Evolutionary conservation across 2,329 filamentous ascomycete species (phyloP).

Genomic region (Pseudofabraea citricarpa): DNA sequence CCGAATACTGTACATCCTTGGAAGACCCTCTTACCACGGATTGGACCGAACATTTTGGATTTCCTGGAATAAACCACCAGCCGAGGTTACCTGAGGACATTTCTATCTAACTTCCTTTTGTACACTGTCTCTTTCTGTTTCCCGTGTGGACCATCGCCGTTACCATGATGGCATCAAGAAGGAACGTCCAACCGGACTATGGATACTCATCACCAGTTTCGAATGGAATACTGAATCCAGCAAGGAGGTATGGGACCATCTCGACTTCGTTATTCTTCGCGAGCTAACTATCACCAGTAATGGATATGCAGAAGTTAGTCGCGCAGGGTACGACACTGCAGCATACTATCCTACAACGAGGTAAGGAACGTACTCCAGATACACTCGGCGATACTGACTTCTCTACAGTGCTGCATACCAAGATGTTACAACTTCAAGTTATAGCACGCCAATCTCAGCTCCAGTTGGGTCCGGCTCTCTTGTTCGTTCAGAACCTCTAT

Average conservation of each 20-base stretch:
- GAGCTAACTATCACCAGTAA: slow-evolving; percentile 23
- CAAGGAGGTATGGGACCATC: slow-evolving; percentile 26
- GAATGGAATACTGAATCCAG: slow-evolving; percentile 18
- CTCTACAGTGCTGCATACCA: slow-evolving; percentile 24
- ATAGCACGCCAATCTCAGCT: slow-evolving; percentile 19
- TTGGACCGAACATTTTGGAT: neutral
- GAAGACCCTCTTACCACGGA: slow-evolving; percentile 1
- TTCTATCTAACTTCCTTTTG: slow-evolving; percentile 9
- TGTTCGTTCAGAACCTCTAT: slow-evolving; percentile 22
- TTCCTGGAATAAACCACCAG: slow-evolving; percentile 1
- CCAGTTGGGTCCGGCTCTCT: slow-evolving; percentile 15
- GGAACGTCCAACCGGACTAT: slow-evolving; percentile 28
- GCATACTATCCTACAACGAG: slow-evolving; percentile 25
- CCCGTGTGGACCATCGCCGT: slow-evolving; percentile 7
- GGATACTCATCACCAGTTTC: slow-evolving; percentile 20
- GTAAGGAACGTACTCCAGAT: slow-evolving; percentile 22
- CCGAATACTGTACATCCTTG: slow-evolving; percentile 2
- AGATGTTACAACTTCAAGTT: slow-evolving; percentile 18
- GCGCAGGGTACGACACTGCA: slow-evolving; percentile 18
- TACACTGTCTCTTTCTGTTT: slow-evolving; percentile 18
- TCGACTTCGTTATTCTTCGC: slow-evolving; percentile 5
- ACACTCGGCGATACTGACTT: no score
- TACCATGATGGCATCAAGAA: slow-evolving; percentile 27
- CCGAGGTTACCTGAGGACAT: slow-evolving; percentile 1
- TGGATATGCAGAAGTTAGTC: slow-evolving; percentile 20